These are phyloP conservation scores for Aureobasidium sp. DNA, from an alignment of 2,329 filamentous ascomycete species.

Conservation along the genomic window DNA sequence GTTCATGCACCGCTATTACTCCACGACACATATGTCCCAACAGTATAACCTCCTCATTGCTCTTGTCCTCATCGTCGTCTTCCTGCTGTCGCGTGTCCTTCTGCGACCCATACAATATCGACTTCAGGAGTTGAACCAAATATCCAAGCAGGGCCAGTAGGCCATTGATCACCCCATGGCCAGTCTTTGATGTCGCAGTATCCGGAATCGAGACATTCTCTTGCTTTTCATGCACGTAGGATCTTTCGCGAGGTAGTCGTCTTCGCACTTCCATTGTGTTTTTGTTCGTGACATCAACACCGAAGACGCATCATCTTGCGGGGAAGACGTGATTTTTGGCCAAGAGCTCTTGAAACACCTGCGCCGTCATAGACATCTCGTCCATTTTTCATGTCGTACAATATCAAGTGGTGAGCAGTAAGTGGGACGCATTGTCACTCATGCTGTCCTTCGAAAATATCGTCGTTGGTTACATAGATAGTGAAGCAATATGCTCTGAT, in stretches of 20 bases:
- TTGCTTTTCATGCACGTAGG: not conserved
- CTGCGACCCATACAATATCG: not conserved
- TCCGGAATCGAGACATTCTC: not conserved
- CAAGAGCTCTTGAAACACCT: conserved; percentile 6
- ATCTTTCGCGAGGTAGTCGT: conserved; percentile 12
- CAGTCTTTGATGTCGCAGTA: not conserved
- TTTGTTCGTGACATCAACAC: conserved; percentile 7
- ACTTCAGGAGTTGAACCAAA: not conserved
- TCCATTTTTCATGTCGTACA: not conserved
- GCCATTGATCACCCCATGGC: not conserved
- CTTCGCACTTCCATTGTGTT: conserved; percentile 5
- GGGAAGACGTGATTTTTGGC: not conserved
- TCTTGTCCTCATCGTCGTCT: not conserved
- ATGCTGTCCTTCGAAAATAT: not conserved
- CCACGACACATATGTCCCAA: not conserved
- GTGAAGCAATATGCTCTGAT: no score
- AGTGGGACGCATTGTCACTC: not conserved
- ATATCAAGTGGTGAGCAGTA: not conserved
- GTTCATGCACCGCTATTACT: not conserved
- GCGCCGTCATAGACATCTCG: not conserved
- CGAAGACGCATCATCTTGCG: not conserved
- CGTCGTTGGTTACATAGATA: not conserved
- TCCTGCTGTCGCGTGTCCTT: not conserved
- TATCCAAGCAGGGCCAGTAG: not conserved
- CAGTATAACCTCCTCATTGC: not conserved